Conservation (phyloP, 805 yeast species). For the Candida sakaeoensis region DNA sequence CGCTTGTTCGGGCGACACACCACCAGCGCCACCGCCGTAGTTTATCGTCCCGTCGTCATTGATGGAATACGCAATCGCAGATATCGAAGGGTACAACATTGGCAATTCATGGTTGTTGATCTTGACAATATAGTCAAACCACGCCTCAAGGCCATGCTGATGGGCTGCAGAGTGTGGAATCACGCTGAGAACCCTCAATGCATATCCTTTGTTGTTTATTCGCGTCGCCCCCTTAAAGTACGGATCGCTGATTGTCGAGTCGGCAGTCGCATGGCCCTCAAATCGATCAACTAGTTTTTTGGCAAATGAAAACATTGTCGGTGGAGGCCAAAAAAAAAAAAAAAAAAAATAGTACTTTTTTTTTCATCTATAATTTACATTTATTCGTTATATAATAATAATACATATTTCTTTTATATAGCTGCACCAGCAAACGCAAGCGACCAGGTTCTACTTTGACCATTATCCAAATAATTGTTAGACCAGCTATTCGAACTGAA, state of each 20-base stretch:
- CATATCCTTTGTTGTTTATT: constrained; percentile 40
- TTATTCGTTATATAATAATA: not conserved
- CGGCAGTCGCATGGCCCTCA: constrained; percentile 22
- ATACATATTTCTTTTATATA: not conserved
- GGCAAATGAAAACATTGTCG: constrained; percentile 40
- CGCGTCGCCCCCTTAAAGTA: constrained; percentile 31
- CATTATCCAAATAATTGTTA: constrained; percentile 48
- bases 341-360: not conserved
- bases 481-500: constrained; percentile 35
- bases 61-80: constrained; percentile 27
- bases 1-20: constrained; percentile 29
- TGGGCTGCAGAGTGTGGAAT: constrained; percentile 36
- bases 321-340: not conserved
- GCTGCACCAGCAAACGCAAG: constrained; percentile 56
- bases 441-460: constrained; percentile 62
- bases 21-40: constrained; percentile 30
- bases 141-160: constrained; percentile 56
- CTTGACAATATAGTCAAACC: constrained; percentile 85
- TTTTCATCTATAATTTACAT: not conserved
- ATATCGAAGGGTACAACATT: constrained; percentile 30
- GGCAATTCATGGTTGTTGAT: constrained; percentile 67
- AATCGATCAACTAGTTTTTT: constrained; percentile 39
- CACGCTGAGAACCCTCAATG: constrained; percentile 35
- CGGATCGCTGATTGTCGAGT: constrained; percentile 20
- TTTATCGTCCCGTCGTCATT: constrained; percentile 39